Base-by-base conservation (phyloP, 306 rosid genomes). In the Lathyrus tuberosus region DNA sequence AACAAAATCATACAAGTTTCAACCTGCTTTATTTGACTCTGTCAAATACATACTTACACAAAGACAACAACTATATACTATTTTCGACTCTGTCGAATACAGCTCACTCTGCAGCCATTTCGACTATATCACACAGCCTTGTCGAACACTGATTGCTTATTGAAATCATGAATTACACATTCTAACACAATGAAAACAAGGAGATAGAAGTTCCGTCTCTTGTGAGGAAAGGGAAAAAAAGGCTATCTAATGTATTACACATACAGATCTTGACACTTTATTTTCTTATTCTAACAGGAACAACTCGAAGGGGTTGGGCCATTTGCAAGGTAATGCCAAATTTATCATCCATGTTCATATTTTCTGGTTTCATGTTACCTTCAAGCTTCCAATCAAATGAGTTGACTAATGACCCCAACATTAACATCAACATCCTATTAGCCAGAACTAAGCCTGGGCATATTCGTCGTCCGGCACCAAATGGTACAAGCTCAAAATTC, bases 341-440 rank as follows among this genome's bases (percentile, higher is more conserved):
- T 16, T 60, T 68, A 38, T 76, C 70, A 16, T 48, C 37, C 75
- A 76, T 59, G 10, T 68, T 17, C 4, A 68, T 69, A 17, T 76
- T 47, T 47, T 75, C 18, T 4, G 63, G 5, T 48, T 47, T 26
- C 61, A 57, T 46, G 20, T 13, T 62, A 37, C 35, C 44, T 16
- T 59, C 63, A 59, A 75, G 79, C 74, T 67, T 75, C 79, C 79
- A 75, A 47, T 67, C 79, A 7, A 76, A 76, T 2, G 70, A 67
- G 56, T 75, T 75, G 37, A 60, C 24, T 1, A 76, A 7, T 13
- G 70, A 76, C 51, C 70, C 75, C 48, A 76, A 68, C 57, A 76
- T 60, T 22, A 76, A 28, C 4, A 33, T 4, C 31, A 76, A 28
- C 75, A 69, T 76, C 26, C 79, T 67, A 75, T 76, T 60, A 11